phyloP scores from a whole-genome alignment of 1,284 basidiomycete genomes.

The Kalmanozyma brasiliensis region DNA sequence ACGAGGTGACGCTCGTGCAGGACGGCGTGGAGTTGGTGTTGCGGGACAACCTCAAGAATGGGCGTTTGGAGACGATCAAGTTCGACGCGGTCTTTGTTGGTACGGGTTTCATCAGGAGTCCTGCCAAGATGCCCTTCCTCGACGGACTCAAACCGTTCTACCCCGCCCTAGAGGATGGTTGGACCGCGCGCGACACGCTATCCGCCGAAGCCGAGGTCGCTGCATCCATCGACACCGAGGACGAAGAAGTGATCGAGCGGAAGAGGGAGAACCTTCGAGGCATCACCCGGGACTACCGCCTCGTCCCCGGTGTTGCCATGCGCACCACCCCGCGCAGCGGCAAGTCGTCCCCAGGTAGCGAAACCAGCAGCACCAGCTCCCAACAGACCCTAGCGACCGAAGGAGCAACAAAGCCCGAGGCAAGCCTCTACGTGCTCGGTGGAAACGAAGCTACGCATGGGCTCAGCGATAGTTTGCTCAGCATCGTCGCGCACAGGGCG shows the following conservation, averaged over 20 bases:
- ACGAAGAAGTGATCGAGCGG: constrained; percentile 52
- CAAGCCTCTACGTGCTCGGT: constrained; percentile 61
- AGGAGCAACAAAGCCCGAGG: constrained; percentile 10
- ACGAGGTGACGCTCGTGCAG: constrained; percentile 23
- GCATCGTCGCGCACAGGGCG: constrained; percentile 61
- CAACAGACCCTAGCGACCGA: constrained; percentile 42
- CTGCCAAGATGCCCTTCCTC: constrained; percentile 51
- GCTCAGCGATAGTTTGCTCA: constrained; percentile 60
- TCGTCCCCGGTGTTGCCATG: constrained; percentile 44
- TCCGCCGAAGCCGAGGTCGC: constrained; percentile 52
- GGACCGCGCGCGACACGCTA: constrained; percentile 27
- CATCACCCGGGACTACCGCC: constrained; percentile 65
- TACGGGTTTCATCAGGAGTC: constrained; percentile 60
- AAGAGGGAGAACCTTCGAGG: constrained; percentile 51
- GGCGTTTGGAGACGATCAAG: constrained; percentile 26
- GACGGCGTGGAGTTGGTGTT: constrained; percentile 35
- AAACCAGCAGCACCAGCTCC: constrained; percentile 37
- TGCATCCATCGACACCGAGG: constrained; percentile 35
- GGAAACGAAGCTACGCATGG: constrained; percentile 66
- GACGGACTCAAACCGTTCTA: constrained; percentile 51
- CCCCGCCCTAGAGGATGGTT: constrained; percentile 52
- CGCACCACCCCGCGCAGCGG: constrained; percentile 18
- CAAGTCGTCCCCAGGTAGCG: constrained; percentile 36
- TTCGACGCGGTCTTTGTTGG: constrained; percentile 65
- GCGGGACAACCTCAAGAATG: constrained; percentile 36